phyloP scores from a whole-genome alignment of 345 rosid species.

The Xanthoceras sorbifolium region DNA sequence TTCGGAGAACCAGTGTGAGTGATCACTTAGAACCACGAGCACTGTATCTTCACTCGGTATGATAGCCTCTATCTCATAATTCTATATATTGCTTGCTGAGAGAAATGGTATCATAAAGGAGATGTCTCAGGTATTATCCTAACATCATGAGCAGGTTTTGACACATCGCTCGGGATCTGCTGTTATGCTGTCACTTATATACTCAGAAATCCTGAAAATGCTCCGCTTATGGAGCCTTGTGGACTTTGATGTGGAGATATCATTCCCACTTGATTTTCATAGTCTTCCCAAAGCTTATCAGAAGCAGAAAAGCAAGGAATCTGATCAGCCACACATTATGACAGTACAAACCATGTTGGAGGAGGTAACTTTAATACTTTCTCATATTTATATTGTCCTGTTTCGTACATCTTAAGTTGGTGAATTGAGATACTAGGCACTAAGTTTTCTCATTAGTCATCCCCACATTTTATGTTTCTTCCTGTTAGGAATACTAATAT shows the following conservation, averaged over 20 bases:
- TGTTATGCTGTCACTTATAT: conserved; percentile 53
- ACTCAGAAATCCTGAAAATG: conserved; percentile 64
- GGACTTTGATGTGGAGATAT: conserved; percentile 65
- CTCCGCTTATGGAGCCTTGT: conserved; percentile 57
- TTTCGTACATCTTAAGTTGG: background rate
- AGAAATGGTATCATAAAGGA: background rate
- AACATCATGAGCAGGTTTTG: conserved; percentile 52
- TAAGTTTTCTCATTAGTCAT: background rate
- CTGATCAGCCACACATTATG: conserved; percentile 57
- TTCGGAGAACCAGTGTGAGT: conserved; percentile 41
- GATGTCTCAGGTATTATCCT: conserved; percentile 12
- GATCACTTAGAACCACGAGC: conserved; percentile 45
- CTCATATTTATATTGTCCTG: background rate
- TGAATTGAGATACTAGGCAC: background rate
- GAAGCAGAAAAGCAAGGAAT: conserved; percentile 58
- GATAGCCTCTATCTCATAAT: conserved; percentile 9
- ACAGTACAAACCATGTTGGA: conserved; percentile 48
- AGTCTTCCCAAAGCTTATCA: conserved; percentile 63
- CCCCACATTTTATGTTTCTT: background rate
- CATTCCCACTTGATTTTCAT: conserved; percentile 50
- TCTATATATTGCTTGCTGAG: conserved; percentile 7
- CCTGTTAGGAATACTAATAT: background rate
- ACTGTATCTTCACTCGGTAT: conserved; percentile 65
- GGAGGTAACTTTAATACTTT: conserved; percentile 38
- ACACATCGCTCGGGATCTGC: conserved; percentile 66